A percentile compares a stretch with the other conserved stretches of the same genome.
Conservation (phyloP, 495 filamentous ascomycete species). For the Xylaria cubensis region DNA sequence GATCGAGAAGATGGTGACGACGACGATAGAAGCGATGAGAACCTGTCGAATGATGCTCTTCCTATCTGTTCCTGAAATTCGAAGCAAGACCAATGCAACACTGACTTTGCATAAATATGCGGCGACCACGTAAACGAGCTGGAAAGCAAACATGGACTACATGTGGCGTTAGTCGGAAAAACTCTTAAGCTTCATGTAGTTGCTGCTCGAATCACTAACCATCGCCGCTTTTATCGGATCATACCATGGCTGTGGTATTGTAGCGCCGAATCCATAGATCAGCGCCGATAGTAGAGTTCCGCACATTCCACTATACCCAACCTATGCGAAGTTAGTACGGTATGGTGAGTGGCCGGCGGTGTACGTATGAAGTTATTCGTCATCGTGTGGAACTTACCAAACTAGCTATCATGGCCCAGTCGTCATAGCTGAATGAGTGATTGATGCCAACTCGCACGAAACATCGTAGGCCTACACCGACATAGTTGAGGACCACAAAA, state of each 20-base stretch:
- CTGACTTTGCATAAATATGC: constrained; percentile 24
- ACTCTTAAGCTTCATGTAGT: neutral
- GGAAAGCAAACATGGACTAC: constrained; percentile 21
- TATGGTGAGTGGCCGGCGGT: neutral
- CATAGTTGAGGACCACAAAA: constrained; percentile 13
- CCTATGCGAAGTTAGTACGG: constrained; percentile 14
- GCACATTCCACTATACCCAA: constrained; percentile 23
- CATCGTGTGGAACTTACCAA: constrained; percentile 12
- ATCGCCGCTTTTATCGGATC: constrained; percentile 17
- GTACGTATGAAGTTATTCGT: neutral
- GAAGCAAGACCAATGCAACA: constrained; percentile 21
- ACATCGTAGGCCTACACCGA: constrained; percentile 16
- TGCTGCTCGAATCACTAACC: constrained; percentile 12
- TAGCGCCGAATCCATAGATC: constrained; percentile 21
- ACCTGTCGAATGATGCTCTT: constrained; percentile 18
- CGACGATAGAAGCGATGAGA: constrained; percentile 3
- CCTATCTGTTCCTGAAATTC: constrained; percentile 17
- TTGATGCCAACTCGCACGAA: constrained; percentile 14
- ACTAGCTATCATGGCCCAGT: constrained; percentile 23
- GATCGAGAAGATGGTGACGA: constrained; percentile 18
- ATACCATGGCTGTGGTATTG: constrained; percentile 4
- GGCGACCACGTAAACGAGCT: constrained; percentile 20
- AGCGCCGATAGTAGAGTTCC: constrained; percentile 12
- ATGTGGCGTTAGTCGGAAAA: neutral
- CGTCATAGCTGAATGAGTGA: constrained; percentile 23